phyloP scores from a whole-genome alignment of 2,329 filamentous ascomycete species.

The Raffaelea albimanens region DNA sequence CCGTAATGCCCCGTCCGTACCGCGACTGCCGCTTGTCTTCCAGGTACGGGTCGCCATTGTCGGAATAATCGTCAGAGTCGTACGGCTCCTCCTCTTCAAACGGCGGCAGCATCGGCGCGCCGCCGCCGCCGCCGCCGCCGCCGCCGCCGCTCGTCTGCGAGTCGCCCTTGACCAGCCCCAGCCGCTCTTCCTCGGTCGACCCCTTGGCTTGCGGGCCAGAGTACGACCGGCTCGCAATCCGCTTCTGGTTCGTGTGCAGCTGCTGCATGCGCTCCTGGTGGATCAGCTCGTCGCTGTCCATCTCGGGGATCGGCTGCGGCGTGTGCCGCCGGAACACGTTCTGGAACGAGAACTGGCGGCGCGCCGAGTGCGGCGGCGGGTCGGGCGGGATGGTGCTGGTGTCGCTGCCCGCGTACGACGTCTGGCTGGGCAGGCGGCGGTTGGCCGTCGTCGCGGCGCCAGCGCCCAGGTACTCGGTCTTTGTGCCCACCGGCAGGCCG shows the following conservation, averaged over 20 bases:
- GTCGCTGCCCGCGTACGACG: conserved; percentile 29
- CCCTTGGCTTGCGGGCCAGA: conserved; percentile 34
- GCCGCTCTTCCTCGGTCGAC: conserved; percentile 70
- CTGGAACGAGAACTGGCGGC: conserved; percentile 85
- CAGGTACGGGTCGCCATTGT: conserved; percentile 11
- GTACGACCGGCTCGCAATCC: conserved; percentile 24
- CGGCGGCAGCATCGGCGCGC: conserved; percentile 22
- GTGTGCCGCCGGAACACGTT: conserved; percentile 61
- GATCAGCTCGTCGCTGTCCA: conserved; percentile 11
- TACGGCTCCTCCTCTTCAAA: conserved; percentile 17
- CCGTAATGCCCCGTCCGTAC: conserved; percentile 34
- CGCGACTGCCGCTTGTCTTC: conserved; percentile 22
- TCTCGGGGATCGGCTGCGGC: conserved; percentile 5
- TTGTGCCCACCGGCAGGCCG: conserved; percentile 32
- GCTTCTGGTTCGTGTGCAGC: no score
- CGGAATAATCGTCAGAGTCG: no score
- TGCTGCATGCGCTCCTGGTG: conserved; percentile 16
- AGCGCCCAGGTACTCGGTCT: conserved; percentile 39
- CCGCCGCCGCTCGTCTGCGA: no score
- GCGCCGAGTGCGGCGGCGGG: conserved; percentile 52
- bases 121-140: no score
- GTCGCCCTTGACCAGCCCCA: conserved; percentile 76
- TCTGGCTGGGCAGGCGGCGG: conserved; percentile 6
- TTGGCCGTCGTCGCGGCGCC: conserved; percentile 20
- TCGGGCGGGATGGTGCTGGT: conserved; percentile 41